Percentiles rank a stretch among this genome's conserved stretches.
phyloP scores from a whole-genome alignment of 192 early-diverging fungal genomes.

The Linnemannia zychae region DNA sequence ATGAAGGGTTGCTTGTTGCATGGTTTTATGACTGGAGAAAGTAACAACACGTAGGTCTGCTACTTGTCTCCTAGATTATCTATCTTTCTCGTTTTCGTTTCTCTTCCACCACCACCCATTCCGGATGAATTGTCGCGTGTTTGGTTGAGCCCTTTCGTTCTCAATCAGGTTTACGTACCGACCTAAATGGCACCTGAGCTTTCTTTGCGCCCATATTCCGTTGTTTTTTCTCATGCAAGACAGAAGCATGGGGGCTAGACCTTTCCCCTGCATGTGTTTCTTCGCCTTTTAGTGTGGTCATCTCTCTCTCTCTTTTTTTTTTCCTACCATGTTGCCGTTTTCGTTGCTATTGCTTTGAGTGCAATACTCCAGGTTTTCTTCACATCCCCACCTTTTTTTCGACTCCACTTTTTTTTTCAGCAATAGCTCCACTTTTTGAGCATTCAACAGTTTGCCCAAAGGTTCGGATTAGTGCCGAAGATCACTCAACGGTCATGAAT shows the following conservation, averaged over 20 bases:
- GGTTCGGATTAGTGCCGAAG: background rate
- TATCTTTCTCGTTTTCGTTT: background rate
- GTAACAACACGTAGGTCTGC: background rate
- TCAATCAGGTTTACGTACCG: background rate
- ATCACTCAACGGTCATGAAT: background rate
- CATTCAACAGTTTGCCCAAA: background rate
- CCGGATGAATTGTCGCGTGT: background rate
- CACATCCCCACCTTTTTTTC: background rate
- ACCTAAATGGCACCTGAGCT: background rate
- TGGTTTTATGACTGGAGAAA: background rate
- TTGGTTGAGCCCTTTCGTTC: too few relatives aligned
- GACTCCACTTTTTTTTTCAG: background rate
- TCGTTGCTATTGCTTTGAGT: too few relatives aligned
- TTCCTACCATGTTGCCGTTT: background rate
- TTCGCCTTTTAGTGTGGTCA: background rate
- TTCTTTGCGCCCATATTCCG: background rate
- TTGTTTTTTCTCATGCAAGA: background rate
- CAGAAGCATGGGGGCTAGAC: background rate
- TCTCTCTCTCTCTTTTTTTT: background rate
- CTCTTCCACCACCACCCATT: background rate
- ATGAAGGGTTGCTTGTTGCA: too few relatives aligned
- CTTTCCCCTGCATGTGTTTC: background rate
- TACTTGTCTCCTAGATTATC: background rate
- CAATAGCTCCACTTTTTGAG: constrained; percentile 7
- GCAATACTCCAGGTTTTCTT: background rate